These are phyloP conservation scores for Boletus insuetus DNA, from an alignment of 768 basidiomycete species.

Conservation along the genomic window DNA sequence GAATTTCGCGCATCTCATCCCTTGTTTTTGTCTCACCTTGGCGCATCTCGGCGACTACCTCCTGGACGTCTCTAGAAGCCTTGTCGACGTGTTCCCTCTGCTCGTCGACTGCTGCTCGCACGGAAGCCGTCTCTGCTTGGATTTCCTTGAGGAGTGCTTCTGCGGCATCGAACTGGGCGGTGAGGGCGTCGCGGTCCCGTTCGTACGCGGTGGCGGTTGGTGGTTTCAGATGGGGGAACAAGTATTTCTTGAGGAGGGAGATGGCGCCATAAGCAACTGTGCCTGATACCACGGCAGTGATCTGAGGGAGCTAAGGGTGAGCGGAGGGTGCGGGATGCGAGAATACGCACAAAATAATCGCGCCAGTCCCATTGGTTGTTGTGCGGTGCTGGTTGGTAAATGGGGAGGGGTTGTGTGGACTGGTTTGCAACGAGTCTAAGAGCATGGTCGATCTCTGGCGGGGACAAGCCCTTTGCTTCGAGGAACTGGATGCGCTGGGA, in stretches of 20 bases:
- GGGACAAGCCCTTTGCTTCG: constrained; percentile 88
- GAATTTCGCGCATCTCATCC: constrained; percentile 88
- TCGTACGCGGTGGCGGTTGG: constrained; percentile 88
- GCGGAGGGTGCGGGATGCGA: background rate
- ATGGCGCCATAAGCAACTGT: constrained; percentile 77
- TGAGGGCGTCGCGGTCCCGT: constrained; percentile 78
- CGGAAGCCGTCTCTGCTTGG: constrained; percentile 69
- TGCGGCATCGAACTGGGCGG: constrained; percentile 87
- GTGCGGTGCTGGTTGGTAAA: constrained; percentile 46
- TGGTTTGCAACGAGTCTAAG: constrained; percentile 56
- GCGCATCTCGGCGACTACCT: constrained; percentile 69
- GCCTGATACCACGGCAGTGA: constrained; percentile 90
- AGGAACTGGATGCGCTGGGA: constrained; percentile 89
- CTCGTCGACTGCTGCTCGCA: constrained; percentile 70
- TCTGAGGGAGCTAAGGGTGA: constrained; percentile 48
- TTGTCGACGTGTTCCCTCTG: constrained; percentile 72
- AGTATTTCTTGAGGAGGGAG: constrained; percentile 85
- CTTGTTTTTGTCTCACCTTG: constrained; percentile 75
- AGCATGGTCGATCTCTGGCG: constrained; percentile 82
- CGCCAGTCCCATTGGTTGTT: constrained; percentile 84
- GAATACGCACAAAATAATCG: constrained; percentile 86
- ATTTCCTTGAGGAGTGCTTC: constrained; percentile 80
- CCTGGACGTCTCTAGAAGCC: constrained; percentile 69
- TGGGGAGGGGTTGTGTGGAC: constrained; percentile 17
- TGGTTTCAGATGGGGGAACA: constrained; percentile 87